A percentile compares a stretch with the other conserved stretches of the same genome.
Conservation (phyloP, 2,329 filamentous ascomycete species). For the Alternaria alternata region DNA sequence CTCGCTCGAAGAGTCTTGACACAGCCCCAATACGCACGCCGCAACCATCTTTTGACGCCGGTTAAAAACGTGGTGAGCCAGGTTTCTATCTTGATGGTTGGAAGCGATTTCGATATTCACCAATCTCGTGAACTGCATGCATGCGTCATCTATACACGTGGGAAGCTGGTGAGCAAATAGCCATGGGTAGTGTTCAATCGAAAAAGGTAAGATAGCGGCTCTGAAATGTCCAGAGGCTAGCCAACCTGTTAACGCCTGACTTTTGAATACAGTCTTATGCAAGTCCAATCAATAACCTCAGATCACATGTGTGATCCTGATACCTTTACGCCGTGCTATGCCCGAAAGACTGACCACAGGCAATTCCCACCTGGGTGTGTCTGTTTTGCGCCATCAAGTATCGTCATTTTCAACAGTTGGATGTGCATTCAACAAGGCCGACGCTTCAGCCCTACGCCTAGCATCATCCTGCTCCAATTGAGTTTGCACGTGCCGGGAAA, state of each 20-base stretch:
- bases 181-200: neutral
- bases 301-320: neutral
- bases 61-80: constrained; percentile 1
- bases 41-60: neutral
- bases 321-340: neutral
- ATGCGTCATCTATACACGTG: neutral
- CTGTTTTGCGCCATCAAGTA: neutral
- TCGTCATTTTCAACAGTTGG: neutral
- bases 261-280: neutral
- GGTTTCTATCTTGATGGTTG: neutral
- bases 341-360: neutral
- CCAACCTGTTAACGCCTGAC: neutral
- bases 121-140: neutral
- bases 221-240: neutral
- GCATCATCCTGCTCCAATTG: neutral
- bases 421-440: neutral
- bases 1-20: neutral
- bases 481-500: neutral
- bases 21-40: neutral
- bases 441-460: neutral
- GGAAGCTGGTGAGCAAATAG: neutral
- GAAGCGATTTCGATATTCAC: neutral
- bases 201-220: neutral
- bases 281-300: neutral
- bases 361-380: neutral